These are phyloP conservation scores for Trypanosoma theileri DNA, from an alignment of 208 protist species.

Conservation along the genomic window DNA sequence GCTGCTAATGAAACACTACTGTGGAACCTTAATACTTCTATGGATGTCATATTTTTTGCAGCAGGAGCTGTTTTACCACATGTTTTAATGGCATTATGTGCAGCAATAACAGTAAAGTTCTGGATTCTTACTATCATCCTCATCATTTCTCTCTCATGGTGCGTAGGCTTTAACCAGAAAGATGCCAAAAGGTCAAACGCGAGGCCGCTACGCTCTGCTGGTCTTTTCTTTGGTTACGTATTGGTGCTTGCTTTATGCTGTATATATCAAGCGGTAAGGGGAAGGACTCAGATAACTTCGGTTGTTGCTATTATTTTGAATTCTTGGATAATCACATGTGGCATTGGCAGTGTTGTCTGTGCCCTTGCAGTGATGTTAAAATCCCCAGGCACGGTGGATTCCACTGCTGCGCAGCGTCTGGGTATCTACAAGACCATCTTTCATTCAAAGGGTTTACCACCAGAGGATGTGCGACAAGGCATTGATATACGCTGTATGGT, in stretches of 20 bases:
- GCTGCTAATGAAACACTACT: conserved; percentile 11
- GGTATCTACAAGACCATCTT: conserved; percentile 59
- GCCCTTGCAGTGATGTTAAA: not conserved
- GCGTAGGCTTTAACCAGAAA: not conserved
- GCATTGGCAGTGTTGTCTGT: conserved; percentile 4
- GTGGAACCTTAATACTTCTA: conserved; percentile 26
- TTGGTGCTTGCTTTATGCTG: conserved; percentile 5
- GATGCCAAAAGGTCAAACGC: not conserved
- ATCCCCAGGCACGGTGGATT: conserved; percentile 6
- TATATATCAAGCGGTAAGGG: not conserved
- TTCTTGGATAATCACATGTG: not conserved
- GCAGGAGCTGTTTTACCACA: conserved; percentile 34
- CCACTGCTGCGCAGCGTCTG: conserved; percentile 42
- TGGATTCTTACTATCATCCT: not conserved
- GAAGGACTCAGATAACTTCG: not conserved
- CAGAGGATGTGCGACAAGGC: conserved; percentile 39
- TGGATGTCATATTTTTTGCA: conserved; percentile 19
- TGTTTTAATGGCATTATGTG: conserved; percentile 28
- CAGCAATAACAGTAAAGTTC: not conserved
- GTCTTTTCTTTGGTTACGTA: conserved; percentile 22
- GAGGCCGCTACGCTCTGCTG: conserved; percentile 14
- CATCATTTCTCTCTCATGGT: conserved; percentile 1
- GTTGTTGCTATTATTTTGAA: no score
- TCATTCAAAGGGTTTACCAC: conserved; percentile 25
- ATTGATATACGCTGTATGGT: conserved; percentile 66